Conservation (phyloP, 306 rosid species). For the Benincasa hispida region DNA sequence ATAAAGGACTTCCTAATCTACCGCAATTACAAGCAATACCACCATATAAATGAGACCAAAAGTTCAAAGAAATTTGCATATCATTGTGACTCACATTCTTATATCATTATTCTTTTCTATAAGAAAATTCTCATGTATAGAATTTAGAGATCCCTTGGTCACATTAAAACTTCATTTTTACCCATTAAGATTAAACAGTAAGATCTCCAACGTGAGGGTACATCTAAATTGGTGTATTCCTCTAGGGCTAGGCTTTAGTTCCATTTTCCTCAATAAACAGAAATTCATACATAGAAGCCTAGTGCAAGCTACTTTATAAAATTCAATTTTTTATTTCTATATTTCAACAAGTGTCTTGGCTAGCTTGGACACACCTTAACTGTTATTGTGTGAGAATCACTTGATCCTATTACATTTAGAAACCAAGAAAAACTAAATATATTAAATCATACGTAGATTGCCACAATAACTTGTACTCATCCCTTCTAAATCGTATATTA, state of each 20-base stretch:
- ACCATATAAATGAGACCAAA: not conserved
- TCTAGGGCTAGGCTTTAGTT: not conserved
- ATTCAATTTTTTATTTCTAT: not conserved
- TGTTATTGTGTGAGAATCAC: too few relatives aligned
- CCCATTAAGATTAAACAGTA: not conserved
- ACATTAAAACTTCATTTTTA: not conserved
- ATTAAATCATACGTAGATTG: too few relatives aligned
- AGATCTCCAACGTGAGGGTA: not conserved
- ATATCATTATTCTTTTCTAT: too few relatives aligned
- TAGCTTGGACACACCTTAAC: too few relatives aligned
- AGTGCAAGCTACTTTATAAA: not conserved
- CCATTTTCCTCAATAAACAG: not conserved
- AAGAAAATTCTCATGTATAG: not conserved
- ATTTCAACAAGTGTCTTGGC: too few relatives aligned
- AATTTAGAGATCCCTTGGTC: not conserved
- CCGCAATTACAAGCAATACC: not conserved
- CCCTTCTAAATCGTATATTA: too few relatives aligned
- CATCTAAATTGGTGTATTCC: not conserved
- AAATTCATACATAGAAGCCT: not conserved
- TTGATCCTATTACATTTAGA: too few relatives aligned
- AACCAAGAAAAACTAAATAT: too few relatives aligned
- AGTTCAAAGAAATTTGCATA: not conserved
- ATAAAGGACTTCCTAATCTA: not conserved
- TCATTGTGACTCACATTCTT: not conserved
- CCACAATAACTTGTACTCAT: too few relatives aligned